Percentiles rank a stretch among this genome's conserved stretches.
Conservation (phyloP, 2,329 filamentous ascomycete genomes). For the Xylaria sp. region DNA sequence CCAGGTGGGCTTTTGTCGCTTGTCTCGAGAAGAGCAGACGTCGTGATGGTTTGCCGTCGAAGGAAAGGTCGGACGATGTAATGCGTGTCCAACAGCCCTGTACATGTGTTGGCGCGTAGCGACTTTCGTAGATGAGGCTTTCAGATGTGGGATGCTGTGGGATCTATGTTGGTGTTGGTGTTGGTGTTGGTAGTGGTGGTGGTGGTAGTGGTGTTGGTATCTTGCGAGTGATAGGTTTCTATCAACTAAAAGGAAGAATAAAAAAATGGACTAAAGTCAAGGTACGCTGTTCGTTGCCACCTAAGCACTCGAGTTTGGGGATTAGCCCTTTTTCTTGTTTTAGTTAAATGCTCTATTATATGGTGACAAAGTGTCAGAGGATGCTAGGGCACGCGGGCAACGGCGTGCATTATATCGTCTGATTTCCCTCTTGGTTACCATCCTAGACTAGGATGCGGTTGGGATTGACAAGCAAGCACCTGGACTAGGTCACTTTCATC, state of each 20-base stretch:
- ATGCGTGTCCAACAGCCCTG: constrained; percentile 49
- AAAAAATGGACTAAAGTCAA: constrained; percentile 40
- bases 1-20: constrained; percentile 48
- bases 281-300: constrained; percentile 49
- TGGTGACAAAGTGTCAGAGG: constrained; percentile 50
- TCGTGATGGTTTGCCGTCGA: constrained; percentile 47
- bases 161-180: constrained; percentile 17
- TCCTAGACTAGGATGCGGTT: constrained; percentile 50
- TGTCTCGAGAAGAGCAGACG: constrained; percentile 49
- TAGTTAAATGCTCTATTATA: constrained; percentile 53
- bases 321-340: constrained; percentile 51
- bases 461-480: constrained; percentile 56
- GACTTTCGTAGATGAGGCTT: constrained; percentile 41
- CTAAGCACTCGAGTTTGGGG: constrained; percentile 47
- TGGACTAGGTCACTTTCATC: constrained; percentile 56
- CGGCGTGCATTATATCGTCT: constrained; percentile 61
- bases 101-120: constrained; percentile 52
- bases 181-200: constrained; percentile 9
- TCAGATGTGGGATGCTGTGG: constrained; percentile 34
- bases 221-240: constrained; percentile 42
- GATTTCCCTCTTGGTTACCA: constrained; percentile 56
- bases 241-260: constrained; percentile 43
- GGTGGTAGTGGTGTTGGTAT: constrained; percentile 42
- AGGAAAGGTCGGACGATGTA: constrained; percentile 46
- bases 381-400: constrained; percentile 51